Evolutionary conservation across 805 yeast genomes (phyloP).

Genomic region (Candida vaughaniae): DNA sequence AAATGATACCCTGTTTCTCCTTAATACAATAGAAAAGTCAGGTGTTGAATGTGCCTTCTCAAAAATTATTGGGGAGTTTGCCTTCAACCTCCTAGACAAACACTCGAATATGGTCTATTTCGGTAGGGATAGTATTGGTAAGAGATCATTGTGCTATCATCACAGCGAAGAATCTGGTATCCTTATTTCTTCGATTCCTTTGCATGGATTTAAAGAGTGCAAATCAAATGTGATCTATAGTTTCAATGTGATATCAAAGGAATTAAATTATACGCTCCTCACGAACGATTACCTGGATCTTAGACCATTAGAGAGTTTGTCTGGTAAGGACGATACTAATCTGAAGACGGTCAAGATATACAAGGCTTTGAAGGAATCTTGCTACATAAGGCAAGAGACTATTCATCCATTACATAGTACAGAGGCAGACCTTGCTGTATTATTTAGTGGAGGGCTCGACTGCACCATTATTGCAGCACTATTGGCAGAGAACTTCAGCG

Average conservation of each 20-base stretch:
- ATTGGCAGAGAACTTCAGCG: slow-evolving; percentile 24
- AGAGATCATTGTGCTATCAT: slow-evolving; percentile 61
- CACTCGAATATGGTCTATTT: slow-evolving; percentile 50
- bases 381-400: slow-evolving; percentile 52
- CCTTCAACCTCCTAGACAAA: slow-evolving; percentile 56
- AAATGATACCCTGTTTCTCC: slow-evolving; percentile 58
- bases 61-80: slow-evolving; percentile 77
- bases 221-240: slow-evolving; percentile 9
- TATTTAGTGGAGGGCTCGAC: slow-evolving; percentile 95
- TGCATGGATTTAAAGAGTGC: slow-evolving; percentile 51
- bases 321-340: background rate
- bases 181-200: slow-evolving; percentile 41
- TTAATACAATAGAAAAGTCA: slow-evolving; percentile 10
- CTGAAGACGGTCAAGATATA: slow-evolving; percentile 10
- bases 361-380: slow-evolving; percentile 26
- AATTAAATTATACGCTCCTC: background rate
- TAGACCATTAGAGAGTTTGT: background rate
- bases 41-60: slow-evolving; percentile 45
- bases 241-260: background rate
- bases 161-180: slow-evolving; percentile 20
- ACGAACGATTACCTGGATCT: background rate
- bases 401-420: slow-evolving; percentile 54
- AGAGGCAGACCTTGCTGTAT: slow-evolving; percentile 37
- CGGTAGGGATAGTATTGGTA: slow-evolving; percentile 84
- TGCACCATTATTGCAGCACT: slow-evolving; percentile 78